Percentiles rank a stretch among this genome's conserved stretches.
phyloP scores from a whole-genome alignment of 1,284 basidiomycete species.

The Apiotrichum domesticum region DNA sequence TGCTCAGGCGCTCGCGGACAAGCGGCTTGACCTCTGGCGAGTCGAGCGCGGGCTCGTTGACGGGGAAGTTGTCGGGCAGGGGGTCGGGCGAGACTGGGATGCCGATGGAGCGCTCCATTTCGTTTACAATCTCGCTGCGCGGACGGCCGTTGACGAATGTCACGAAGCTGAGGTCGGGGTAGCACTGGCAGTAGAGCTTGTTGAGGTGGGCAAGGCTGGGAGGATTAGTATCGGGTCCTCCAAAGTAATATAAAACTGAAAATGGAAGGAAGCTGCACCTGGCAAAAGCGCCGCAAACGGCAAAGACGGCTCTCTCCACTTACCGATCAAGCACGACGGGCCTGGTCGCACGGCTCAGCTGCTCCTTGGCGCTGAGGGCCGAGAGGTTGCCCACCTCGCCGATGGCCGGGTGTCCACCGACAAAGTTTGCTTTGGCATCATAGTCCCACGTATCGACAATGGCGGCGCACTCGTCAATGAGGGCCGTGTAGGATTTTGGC shows the following conservation, averaged over 20 bases:
- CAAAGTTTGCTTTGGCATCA: conserved; percentile 60
- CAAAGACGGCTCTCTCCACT: conserved; percentile 5
- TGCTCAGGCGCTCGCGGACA: conserved; percentile 21
- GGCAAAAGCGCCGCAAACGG: too few species aligned
- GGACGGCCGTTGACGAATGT: conserved; percentile 84
- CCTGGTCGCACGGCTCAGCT: conserved; percentile 50
- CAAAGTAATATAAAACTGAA: not conserved
- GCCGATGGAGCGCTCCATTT: conserved; percentile 65
- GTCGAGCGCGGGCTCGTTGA: conserved; percentile 46
- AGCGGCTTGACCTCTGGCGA: conserved; percentile 37
- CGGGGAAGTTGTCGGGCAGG: conserved; percentile 24
- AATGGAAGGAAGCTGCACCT: too few species aligned
- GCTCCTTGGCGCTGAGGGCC: conserved; percentile 67
- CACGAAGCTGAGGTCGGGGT: conserved; percentile 72
- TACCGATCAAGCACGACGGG: conserved; percentile 38
- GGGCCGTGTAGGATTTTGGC: conserved; percentile 51
- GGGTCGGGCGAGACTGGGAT: conserved; percentile 25
- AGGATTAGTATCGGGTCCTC: too few species aligned
- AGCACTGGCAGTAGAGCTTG: conserved; percentile 64
- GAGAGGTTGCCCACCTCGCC: conserved; percentile 67
- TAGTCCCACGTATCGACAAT: conserved; percentile 57
- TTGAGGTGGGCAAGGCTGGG: conserved; percentile 57
- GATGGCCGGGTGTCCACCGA: conserved; percentile 79
- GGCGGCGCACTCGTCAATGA: conserved; percentile 58
- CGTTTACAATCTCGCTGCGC: conserved; percentile 63